Evolutionary conservation across 441 rosid genomes (phyloP), one percentile per base, ranked within the genome.

Genomic region (Erodium trifolium): DNA sequence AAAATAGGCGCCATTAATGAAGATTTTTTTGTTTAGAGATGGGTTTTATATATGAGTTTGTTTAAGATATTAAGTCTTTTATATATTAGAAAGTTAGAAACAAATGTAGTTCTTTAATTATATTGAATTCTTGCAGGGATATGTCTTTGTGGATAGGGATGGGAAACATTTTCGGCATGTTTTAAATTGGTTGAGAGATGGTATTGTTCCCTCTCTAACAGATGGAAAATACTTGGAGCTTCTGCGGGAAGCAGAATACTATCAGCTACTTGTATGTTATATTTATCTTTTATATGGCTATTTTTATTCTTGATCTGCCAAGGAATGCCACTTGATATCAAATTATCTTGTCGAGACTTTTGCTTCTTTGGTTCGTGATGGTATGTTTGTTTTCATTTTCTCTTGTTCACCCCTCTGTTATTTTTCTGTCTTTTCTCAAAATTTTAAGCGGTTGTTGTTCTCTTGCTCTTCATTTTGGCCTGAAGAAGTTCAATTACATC

Each of bases 111-210:
- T 65, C 64, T 76, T 47, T 70, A 16, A 72, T 66, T 71, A 37
- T 53, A 13, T 47, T 77, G 63, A 63, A 13, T 64, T 66, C 68
- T 79, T 80, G 75, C 86, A 93, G 97, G 98, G 97, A 68, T 78
- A 78, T 71, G 82, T 88, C 51, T 90, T 91, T 78, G 87, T 93
- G 77, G 98, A 93, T 76, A 85, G 96, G 68, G 98, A 93, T 55
- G 97, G 97, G 35, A 84, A 84, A 68, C 87, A 87, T 77, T 93
- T 93, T 71, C 83, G 98, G 66, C 96, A 91, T 78, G 78, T 93
- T 68, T 78, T 93, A 43, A 93, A 93, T 75, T 91, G 97, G 96
- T 77, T 93, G 85, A 88, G 96, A 76, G 95, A 91, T 86, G 96
- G 96, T 27, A 82, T 81, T 72, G 82, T 83, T 70, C 92, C 98